phyloP scores from a whole-genome alignment of 202 grass and related monocot species.

The Eragrostis tef region DNA sequence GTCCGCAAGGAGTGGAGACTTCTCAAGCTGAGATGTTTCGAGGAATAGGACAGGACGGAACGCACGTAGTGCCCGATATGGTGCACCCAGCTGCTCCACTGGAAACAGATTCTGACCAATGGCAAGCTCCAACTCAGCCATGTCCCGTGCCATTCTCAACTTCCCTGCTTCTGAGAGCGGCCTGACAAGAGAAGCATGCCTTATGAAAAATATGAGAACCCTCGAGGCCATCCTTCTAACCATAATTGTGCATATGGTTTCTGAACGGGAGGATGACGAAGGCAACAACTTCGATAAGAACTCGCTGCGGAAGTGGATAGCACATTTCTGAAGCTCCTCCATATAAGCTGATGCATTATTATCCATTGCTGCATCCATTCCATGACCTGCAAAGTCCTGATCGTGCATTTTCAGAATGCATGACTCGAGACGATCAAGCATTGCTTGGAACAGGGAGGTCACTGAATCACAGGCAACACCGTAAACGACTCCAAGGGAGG shows the following conservation, averaged over 20 bases:
- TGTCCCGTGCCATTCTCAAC: slow-evolving; percentile 93
- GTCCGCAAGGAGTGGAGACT: slow-evolving; percentile 76
- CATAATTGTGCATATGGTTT: slow-evolving; percentile 91
- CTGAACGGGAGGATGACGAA: slow-evolving; percentile 75
- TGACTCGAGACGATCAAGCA: slow-evolving; percentile 77
- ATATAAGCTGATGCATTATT: slow-evolving; percentile 92
- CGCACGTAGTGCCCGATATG: slow-evolving; percentile 79
- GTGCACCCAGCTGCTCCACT: slow-evolving; percentile 91
- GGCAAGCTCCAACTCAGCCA: slow-evolving; percentile 89
- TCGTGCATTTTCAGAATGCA: slow-evolving; percentile 90
- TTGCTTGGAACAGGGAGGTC: slow-evolving; percentile 77
- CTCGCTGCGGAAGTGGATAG: slow-evolving; percentile 81
- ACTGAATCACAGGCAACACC: slow-evolving; percentile 89
- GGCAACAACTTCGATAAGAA: slow-evolving; percentile 87
- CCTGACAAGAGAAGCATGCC: slow-evolving; percentile 88
- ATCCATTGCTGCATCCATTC: slow-evolving; percentile 66
- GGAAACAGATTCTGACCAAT: slow-evolving; percentile 96
- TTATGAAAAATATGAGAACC: slow-evolving; percentile 92
- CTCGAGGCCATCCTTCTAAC: slow-evolving; percentile 93
- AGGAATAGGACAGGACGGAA: slow-evolving; percentile 89
- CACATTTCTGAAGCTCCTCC: slow-evolving; percentile 91
- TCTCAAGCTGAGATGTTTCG: slow-evolving; percentile 82
- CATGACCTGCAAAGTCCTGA: slow-evolving; percentile 71
- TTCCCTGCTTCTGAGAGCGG: slow-evolving; percentile 96
- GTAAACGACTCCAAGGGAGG: slow-evolving; percentile 77